Evolutionary conservation across 164 flowering plant genomes (phyloP).

Genomic region (Magnolia officinalis): DNA sequence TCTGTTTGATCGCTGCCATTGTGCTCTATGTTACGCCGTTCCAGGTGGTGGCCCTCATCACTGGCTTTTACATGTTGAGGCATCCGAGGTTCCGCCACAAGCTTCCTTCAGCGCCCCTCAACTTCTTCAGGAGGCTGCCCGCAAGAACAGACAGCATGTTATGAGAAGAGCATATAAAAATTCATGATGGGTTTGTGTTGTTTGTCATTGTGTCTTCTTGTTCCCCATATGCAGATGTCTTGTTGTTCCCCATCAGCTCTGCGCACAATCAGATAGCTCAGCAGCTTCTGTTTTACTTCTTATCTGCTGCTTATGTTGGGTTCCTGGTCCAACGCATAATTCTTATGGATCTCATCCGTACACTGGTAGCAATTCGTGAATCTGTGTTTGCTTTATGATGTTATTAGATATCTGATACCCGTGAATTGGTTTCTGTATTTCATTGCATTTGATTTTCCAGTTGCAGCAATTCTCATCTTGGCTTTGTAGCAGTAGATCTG

Average conservation of each 20-base stretch:
- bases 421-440: no score
- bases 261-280: conserved; percentile 4
- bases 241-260: neutral
- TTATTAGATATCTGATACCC: no score
- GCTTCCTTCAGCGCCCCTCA: conserved; percentile 41
- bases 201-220: neutral
- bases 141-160: conserved; percentile 55
- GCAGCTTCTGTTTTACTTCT: conserved; percentile 16
- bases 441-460: no score
- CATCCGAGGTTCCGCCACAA: conserved; percentile 49
- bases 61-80: conserved; percentile 40
- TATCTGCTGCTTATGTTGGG: conserved; percentile 14
- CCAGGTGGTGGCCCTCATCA: conserved; percentile 11
- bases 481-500: no score
- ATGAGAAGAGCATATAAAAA: conserved; percentile 13
- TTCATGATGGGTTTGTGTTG: neutral
- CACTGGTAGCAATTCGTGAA: no score
- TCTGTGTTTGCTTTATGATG: no score
- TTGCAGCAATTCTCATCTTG: no score
- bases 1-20: conserved; percentile 38
- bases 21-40: conserved; percentile 33
- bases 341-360: no score
- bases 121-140: conserved; percentile 58
- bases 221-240: neutral
- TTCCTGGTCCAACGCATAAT: conserved; percentile 20